A percentile compares a stretch with the other conserved stretches of the same genome.
Evolutionary conservation across 768 basidiomycete genomes (phyloP).

Genomic region (Pleurotus sapidus): DNA sequence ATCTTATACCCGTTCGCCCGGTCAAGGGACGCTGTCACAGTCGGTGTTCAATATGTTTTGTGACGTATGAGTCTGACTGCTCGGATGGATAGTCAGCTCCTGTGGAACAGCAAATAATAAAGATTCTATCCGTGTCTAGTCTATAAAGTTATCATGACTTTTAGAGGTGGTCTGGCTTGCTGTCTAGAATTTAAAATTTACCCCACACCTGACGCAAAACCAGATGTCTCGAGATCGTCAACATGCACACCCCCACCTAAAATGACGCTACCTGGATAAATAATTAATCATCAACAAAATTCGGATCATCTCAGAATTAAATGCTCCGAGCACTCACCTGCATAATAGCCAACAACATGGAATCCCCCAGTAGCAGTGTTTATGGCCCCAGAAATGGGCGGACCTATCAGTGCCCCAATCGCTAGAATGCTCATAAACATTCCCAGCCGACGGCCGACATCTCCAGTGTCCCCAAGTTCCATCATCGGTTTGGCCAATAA

Average conservation of each 20-base stretch:
- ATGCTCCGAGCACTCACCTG: constrained; percentile 28
- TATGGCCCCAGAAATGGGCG: constrained; percentile 64
- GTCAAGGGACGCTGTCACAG: too few species aligned
- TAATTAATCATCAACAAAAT: too few species aligned
- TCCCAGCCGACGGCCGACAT: constrained; percentile 57
- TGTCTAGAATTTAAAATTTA: constrained; percentile 11
- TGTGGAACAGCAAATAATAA: too few species aligned
- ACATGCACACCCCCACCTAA: constrained; percentile 12
- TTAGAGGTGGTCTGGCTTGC: too few species aligned
- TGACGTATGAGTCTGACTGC: too few species aligned
- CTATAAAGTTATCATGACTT: too few species aligned
- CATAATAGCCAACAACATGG: constrained; percentile 44
- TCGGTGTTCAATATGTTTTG: too few species aligned
- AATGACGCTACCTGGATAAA: constrained; percentile 13
- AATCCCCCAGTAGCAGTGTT: constrained; percentile 42
- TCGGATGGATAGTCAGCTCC: too few species aligned
- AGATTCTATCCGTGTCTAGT: too few species aligned
- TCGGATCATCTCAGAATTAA: too few species aligned
- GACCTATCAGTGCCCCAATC: constrained; percentile 53
- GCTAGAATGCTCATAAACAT: constrained; percentile 52
- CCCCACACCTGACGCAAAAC: constrained; percentile 12
- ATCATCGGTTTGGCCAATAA: constrained; percentile 7
- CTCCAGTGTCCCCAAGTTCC: constrained; percentile 45
- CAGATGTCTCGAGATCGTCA: constrained; percentile 14
- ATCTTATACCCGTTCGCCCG: too few species aligned